A percentile compares a stretch with the other conserved stretches of the same genome.
These are phyloP conservation scores for Kuraishia ogatae DNA, from an alignment of 805 yeast genomes.

Conservation along the genomic window DNA sequence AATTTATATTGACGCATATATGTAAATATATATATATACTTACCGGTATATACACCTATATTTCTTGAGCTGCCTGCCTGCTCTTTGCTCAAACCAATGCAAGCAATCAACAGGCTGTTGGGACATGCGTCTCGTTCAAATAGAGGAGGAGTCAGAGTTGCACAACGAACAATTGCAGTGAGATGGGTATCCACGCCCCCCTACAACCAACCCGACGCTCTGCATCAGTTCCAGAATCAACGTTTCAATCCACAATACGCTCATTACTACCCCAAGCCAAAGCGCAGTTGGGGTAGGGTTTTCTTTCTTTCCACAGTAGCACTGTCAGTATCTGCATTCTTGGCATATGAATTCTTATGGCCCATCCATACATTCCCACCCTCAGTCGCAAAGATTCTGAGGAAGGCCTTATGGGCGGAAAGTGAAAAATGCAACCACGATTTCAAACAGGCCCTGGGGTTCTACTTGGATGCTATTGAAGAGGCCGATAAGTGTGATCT, in stretches of 20 bases:
- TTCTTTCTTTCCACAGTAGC: conserved; percentile 10
- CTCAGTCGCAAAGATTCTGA: conserved; percentile 59
- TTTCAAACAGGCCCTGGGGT: conserved; percentile 57
- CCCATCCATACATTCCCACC: conserved; percentile 63
- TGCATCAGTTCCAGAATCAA: background rate
- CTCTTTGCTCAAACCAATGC: background rate
- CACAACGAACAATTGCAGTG: background rate
- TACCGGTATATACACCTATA: background rate
- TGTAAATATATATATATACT: too few relatives aligned
- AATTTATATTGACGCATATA: too few relatives aligned
- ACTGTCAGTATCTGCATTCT: conserved; percentile 9
- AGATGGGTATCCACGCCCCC: background rate
- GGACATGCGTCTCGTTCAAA: background rate
- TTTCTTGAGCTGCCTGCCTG: background rate
- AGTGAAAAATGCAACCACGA: conserved; percentile 56
- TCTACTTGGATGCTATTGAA: conserved; percentile 67
- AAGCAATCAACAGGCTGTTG: background rate
- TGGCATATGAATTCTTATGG: conserved; percentile 39
- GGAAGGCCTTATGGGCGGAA: conserved; percentile 82
- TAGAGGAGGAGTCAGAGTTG: background rate
- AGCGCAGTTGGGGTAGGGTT: conserved; percentile 8
- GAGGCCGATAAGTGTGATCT: conserved; percentile 48
- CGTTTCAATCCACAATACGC: conserved; percentile 8
- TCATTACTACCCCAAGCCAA: conserved; percentile 10
- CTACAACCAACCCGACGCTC: background rate